Base-by-base conservation (phyloP, 345 rosid genomes). In the Eucalyptus camaldulensis region DNA sequence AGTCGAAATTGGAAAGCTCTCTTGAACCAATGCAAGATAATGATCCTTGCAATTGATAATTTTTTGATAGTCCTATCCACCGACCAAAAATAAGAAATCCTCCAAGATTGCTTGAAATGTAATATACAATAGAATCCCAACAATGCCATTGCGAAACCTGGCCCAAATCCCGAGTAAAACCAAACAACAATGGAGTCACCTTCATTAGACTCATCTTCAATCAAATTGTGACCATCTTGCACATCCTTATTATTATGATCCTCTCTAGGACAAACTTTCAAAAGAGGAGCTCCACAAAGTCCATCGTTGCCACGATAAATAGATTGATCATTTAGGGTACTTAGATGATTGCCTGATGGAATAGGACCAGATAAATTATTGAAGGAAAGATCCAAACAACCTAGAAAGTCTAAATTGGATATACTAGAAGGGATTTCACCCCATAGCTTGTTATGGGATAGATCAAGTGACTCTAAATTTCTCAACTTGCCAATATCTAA, bases 381-480 rank as follows among this genome's bases (percentile, higher is more conserved):
- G 62, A 56, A 56, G 1, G 62, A 56, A 56, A 56, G 29, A 56
- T 56, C 62, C 62, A 56, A 24, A 56, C 29, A 0, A 56, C 62
- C 29, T 56, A 56, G 62, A 56, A 25, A 56, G 62, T 56, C 62
- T 1, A 56, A 56, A 56, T 56, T 56, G 62, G 62, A 56, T 56
- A 56, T 2, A 13, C 62, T 56, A 56, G 62, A 25, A 56, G 62
- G 29, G 62, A 56, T 56, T 56, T 25, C 62, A 56, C 62, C 62
- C 1, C 0, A 56, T 56, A 56, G 29, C 62, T 24, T 0, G 1
- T 56, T 56, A 56, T 56, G 5, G 29, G 62, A 56, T 56, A 56
- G 29, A 56, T 56, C 62, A 0, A 56, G 0, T 0, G 62, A 56
- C 13, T 56, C 62, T 24, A 56, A 56, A 24, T 56, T 10, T 56